Conservation (phyloP, 768 basidiomycete genomes). For the Pleurotus platypus region DNA sequence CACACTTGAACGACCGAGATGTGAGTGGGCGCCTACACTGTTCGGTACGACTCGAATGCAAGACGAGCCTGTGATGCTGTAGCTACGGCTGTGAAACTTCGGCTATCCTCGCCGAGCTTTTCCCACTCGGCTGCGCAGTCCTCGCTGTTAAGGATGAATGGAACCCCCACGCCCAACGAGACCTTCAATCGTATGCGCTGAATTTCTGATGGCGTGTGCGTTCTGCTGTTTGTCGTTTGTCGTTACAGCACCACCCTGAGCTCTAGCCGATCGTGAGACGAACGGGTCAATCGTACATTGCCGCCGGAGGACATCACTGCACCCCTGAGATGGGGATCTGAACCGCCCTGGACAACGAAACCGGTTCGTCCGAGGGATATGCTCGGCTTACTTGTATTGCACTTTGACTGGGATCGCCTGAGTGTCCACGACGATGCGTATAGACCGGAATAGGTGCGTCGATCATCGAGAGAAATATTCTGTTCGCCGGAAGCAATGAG, state of each 20-base stretch:
- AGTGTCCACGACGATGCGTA: too few relatives aligned
- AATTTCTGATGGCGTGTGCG: neutral
- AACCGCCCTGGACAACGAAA: neutral
- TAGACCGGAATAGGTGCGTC: too few relatives aligned
- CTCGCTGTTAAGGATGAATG: neutral
- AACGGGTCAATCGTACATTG: neutral
- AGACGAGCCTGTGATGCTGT: neutral
- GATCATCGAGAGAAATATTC: neutral
- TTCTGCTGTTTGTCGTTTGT: neutral
- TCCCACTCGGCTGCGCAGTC: constrained; percentile 6
- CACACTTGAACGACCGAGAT: neutral
- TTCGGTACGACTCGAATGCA: neutral
- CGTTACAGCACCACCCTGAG: neutral
- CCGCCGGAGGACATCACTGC: constrained; percentile 6
- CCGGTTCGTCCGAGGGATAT: constrained; percentile 7
- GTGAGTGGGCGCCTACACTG: neutral
- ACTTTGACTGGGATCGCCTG: too few relatives aligned
- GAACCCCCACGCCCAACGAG: too few relatives aligned
- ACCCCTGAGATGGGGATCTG: constrained; percentile 7
- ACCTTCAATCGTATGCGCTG: too few relatives aligned
- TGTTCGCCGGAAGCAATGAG: neutral
- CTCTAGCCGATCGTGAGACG: constrained; percentile 1
- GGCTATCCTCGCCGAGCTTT: constrained; percentile 7
- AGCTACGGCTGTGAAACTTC: constrained; percentile 6
- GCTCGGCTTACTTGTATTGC: too few relatives aligned